phyloP scores from a whole-genome alignment of 352 stramenopile species.

The Phytopythium cucurbitacearum region DNA sequence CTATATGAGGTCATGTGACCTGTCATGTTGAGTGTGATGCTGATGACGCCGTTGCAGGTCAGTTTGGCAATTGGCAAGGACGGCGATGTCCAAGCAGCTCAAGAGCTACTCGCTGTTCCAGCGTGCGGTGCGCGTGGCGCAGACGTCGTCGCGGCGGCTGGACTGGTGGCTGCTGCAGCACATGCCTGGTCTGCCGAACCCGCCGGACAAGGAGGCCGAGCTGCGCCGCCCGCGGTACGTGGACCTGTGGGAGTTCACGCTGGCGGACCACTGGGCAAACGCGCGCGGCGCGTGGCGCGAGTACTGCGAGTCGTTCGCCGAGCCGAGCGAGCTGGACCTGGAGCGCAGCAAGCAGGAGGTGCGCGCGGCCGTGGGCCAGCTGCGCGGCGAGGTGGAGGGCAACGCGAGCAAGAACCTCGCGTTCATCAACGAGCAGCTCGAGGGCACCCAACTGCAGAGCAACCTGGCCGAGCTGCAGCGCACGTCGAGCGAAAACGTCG shows the following conservation, averaged over 20 bases:
- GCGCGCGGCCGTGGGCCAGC: slow-evolving; percentile 29
- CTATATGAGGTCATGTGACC: too few species aligned
- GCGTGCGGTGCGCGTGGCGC: slow-evolving; percentile 55
- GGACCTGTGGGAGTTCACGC: slow-evolving; percentile 78
- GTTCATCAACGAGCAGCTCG: slow-evolving; percentile 57
- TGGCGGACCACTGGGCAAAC: slow-evolving; percentile 61
- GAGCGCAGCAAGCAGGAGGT: slow-evolving; percentile 66
- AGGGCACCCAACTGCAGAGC: slow-evolving; percentile 55
- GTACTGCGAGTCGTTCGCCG: slow-evolving; percentile 61
- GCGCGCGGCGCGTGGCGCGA: slow-evolving; percentile 64
- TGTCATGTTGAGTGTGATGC: too few species aligned
- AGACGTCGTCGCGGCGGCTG: slow-evolving; percentile 51
- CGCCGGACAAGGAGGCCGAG: slow-evolving; percentile 47
- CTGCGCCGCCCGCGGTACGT: slow-evolving; percentile 46
- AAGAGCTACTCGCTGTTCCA: slow-evolving; percentile 83
- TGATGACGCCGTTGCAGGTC: too few species aligned
- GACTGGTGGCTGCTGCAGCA: slow-evolving; percentile 49
- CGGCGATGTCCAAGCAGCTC: background rate
- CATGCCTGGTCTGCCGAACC: slow-evolving; percentile 69
- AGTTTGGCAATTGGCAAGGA: too few species aligned
- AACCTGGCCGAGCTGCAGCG: slow-evolving; percentile 52
- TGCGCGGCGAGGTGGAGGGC: slow-evolving; percentile 51
- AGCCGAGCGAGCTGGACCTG: slow-evolving; percentile 47
- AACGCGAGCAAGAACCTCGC: slow-evolving; percentile 52
- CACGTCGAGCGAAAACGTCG: slow-evolving; percentile 48